These are phyloP conservation scores for Solidago caesia DNA, from an alignment of 129 eudicot genomes.

Conservation along the genomic window DNA sequence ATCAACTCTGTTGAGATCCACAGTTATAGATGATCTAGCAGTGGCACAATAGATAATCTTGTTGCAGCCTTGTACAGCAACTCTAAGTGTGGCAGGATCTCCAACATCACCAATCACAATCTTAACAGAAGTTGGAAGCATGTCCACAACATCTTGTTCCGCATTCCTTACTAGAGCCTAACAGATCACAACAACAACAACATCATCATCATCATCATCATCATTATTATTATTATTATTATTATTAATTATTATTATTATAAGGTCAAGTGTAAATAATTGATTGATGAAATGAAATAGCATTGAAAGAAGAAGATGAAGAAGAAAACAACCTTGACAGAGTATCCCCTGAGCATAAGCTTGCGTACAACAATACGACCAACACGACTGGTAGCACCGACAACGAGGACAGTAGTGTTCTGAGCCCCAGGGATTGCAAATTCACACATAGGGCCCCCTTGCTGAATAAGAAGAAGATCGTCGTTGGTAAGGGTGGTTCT, in stretches of 20 bases:
- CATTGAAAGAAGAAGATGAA: no score
- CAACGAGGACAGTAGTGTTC: slow-evolving; percentile 87
- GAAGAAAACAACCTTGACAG: slow-evolving; percentile 54
- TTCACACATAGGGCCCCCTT: slow-evolving; percentile 95
- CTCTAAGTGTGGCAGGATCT: slow-evolving; percentile 63
- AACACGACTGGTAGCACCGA: slow-evolving; percentile 97
- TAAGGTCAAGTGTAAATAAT: no score
- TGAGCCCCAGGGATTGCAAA: slow-evolving; percentile 96
- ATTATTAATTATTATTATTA: neutral
- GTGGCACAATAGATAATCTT: slow-evolving; percentile 96
- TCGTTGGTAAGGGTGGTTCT: slow-evolving; percentile 63
- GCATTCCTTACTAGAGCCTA: slow-evolving; percentile 87
- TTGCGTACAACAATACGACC: slow-evolving; percentile 93
- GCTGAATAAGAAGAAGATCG: slow-evolving; percentile 53
- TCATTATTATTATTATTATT: neutral
- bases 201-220: neutral
- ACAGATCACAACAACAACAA: neutral
- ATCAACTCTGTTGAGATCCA: slow-evolving; percentile 95
- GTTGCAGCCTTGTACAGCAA: slow-evolving; percentile 84
- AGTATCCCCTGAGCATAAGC: slow-evolving; percentile 97
- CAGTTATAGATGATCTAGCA: slow-evolving; percentile 92
- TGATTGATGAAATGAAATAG: no score
- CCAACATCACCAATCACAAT: slow-evolving; percentile 92
- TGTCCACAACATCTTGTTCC: slow-evolving; percentile 66
- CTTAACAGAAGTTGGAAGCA: slow-evolving; percentile 94